Evolutionary conservation across 2,329 filamentous ascomycete species (phyloP).

Genomic region (Apiospora phragmitis): DNA sequence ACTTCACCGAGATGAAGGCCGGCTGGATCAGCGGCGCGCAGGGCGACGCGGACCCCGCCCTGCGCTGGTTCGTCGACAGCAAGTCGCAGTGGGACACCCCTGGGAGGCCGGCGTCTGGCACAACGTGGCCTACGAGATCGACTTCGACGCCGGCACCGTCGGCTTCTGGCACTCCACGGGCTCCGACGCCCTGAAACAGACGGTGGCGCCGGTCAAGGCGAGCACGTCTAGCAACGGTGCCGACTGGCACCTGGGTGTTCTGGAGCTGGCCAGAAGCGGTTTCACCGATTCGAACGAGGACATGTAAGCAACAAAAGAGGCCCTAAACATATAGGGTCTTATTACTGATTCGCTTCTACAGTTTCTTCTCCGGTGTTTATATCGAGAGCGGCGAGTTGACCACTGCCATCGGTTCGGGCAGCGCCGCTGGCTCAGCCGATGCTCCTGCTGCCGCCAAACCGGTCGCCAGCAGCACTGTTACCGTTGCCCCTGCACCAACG

Average conservation of each 20-base stretch:
- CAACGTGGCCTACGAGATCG: constrained; percentile 73
- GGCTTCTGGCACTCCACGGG: constrained; percentile 72
- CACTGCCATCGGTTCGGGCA: constrained; percentile 20
- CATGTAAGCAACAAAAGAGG: constrained; percentile 47
- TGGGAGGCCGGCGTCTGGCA: constrained; percentile 69
- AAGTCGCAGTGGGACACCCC: constrained; percentile 61
- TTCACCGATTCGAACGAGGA: constrained; percentile 60
- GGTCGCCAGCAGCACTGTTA: neutral
- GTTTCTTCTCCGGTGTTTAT: constrained; percentile 65
- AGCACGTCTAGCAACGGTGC: constrained; percentile 51
- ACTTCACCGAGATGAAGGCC: constrained; percentile 75
- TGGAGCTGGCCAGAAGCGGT: constrained; percentile 62
- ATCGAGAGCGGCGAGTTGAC: constrained; percentile 58
- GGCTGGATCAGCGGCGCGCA: constrained; percentile 56
- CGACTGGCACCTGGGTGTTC: constrained; percentile 72
- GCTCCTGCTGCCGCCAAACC: neutral
- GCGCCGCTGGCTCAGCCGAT: neutral
- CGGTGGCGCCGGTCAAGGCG: constrained; percentile 59
- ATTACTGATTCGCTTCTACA: neutral
- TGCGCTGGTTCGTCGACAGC: constrained; percentile 66
- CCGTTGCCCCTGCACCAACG: neutral
- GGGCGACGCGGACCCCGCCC: constrained; percentile 48
- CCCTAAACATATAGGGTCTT: neutral
- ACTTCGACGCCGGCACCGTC: constrained; percentile 63
- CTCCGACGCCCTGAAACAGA: constrained; percentile 53